phyloP scores from a whole-genome alignment of 345 rosid species.

The Arabis alpina region DNA sequence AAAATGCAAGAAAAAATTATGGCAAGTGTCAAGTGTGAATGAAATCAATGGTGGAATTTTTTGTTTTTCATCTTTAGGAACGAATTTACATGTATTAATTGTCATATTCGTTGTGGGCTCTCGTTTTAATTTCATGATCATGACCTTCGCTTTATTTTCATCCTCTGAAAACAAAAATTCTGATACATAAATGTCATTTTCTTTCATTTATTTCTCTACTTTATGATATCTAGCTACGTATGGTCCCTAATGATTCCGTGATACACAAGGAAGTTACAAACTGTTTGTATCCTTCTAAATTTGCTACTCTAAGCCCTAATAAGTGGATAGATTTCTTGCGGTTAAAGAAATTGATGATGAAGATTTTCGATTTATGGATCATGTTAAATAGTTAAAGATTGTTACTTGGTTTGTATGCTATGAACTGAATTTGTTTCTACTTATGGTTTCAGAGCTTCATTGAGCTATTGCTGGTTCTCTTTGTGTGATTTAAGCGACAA shows the following conservation, averaged over 20 bases:
- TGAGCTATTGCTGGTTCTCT: no score
- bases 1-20: not conserved
- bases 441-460: not conserved
- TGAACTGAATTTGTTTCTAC: not conserved
- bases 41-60: conserved; percentile 11
- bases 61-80: not conserved
- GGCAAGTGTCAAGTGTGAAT: not conserved
- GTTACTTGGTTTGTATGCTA: not conserved
- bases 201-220: conserved; percentile 1
- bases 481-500: no score
- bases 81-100: conserved; percentile 15
- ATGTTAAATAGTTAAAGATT: conserved; percentile 10
- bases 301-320: not conserved
- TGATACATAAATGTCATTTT: not conserved
- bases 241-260: not conserved
- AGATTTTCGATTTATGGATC: not conserved
- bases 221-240: not conserved
- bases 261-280: conserved; percentile 1
- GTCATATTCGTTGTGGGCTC: conserved; percentile 8
- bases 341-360: not conserved
- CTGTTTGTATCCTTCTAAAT: not conserved
- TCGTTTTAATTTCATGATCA: conserved; percentile 11
- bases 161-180: conserved; percentile 14
- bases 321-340: conserved; percentile 1
- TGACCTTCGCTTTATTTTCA: conserved; percentile 18